phyloP scores from a whole-genome alignment of 495 filamentous ascomycete genomes.

The Acidomyces sp. region DNA sequence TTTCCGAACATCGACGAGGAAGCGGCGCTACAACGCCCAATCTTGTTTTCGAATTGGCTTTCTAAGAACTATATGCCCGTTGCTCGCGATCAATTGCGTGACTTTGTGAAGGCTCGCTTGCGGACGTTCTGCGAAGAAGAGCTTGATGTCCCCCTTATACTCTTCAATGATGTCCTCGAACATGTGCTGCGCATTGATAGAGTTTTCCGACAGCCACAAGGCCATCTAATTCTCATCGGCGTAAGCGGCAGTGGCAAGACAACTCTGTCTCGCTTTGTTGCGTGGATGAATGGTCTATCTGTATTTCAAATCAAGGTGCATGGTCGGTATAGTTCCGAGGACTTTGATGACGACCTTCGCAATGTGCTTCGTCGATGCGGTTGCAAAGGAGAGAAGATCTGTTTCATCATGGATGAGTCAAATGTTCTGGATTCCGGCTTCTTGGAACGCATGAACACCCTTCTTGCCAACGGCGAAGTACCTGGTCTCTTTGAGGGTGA shows the following conservation, averaged over 20 bases:
- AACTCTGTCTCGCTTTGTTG: conserved; percentile 91
- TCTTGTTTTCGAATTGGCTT: conserved; percentile 98
- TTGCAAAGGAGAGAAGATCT: conserved; percentile 98
- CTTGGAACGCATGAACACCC: conserved; percentile 96
- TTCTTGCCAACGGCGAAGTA: conserved; percentile 95
- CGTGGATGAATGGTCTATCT: conserved; percentile 99
- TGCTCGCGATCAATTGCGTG: conserved; percentile 80
- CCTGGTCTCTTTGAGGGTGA: conserved; percentile 97
- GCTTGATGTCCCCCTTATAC: conserved; percentile 89
- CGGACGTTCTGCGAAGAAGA: conserved; percentile 99
- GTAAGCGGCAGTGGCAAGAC: conserved; percentile 98
- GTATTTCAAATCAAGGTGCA: conserved; percentile 99
- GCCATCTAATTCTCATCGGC: conserved; percentile 94
- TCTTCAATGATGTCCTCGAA: conserved; percentile 97
- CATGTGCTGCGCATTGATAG: conserved; percentile 96
- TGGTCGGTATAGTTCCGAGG: conserved; percentile 93
- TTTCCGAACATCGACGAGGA: conserved; percentile 87
- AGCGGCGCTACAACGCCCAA: conserved; percentile 81
- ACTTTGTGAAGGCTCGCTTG: conserved; percentile 93
- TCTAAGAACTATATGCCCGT: conserved; percentile 97
- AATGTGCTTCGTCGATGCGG: conserved; percentile 87
- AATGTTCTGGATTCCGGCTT: conserved; percentile 98
- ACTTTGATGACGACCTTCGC: conserved; percentile 94
- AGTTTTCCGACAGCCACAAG: conserved; percentile 96
- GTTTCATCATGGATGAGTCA: conserved; percentile 99